Evolutionary conservation across 1,284 basidiomycete species (phyloP).

Genomic region (Fomitopsis schrenkii): DNA sequence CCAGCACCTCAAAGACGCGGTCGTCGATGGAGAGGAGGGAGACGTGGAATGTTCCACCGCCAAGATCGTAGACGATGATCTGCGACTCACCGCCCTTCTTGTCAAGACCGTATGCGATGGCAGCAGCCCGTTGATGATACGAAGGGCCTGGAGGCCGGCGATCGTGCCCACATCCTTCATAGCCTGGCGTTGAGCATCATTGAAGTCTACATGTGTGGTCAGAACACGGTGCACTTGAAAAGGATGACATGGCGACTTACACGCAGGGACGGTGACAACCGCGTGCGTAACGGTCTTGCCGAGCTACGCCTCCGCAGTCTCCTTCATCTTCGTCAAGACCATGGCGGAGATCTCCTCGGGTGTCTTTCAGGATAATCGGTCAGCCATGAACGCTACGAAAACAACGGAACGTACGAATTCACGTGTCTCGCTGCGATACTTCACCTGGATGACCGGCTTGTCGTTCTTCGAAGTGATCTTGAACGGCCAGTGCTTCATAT

Average conservation of each 20-base stretch:
- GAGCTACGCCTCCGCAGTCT: slow-evolving; percentile 97
- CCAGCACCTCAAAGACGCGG: slow-evolving; percentile 96
- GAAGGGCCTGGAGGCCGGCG: too few species aligned
- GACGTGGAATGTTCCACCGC: too few species aligned
- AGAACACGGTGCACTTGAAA: neutral
- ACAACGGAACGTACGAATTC: slow-evolving; percentile 44
- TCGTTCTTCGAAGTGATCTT: too few species aligned
- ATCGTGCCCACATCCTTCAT: slow-evolving; percentile 98
- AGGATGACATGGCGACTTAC: neutral
- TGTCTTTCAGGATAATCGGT: slow-evolving; percentile 39
- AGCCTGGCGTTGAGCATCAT: slow-evolving; percentile 98
- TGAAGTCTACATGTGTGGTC: slow-evolving; percentile 66
- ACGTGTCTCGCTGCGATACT: too few species aligned
- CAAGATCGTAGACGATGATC: too few species aligned
- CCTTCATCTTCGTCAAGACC: slow-evolving; percentile 98
- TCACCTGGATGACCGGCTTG: too few species aligned
- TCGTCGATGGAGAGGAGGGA: slow-evolving; percentile 97
- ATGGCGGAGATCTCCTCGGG: slow-evolving; percentile 93
- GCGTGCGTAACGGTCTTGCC: slow-evolving; percentile 97
- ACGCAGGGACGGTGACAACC: slow-evolving; percentile 97
- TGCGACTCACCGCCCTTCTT: too few species aligned
- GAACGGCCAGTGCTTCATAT: too few species aligned
- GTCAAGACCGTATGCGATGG: too few species aligned
- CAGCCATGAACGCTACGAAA: neutral
- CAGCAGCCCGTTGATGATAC: too few species aligned